Evolutionary conservation across 2,329 filamentous ascomycete genomes (phyloP), one percentile per base, ranked within the genome.

Genomic region (Clarireedia homoeocarpa): DNA sequence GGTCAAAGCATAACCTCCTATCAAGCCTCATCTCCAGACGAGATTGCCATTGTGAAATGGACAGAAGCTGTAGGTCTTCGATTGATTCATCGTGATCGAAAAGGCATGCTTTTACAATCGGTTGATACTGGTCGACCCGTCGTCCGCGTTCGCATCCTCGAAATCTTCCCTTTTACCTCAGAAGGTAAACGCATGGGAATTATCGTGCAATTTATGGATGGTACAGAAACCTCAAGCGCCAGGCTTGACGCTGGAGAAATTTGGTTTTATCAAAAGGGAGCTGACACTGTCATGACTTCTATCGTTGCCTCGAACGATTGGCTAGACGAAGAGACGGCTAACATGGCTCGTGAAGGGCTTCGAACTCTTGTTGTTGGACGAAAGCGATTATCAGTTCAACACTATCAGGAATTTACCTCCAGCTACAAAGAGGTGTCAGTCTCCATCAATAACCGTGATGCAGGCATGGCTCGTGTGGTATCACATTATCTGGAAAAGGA

Each of bases 151-250:
- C 84, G 86, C 55, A 95, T 99, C 49, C 78, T 97, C 4, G 92
- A 97, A 46, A 84, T 97, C 2, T 99, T 99, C 65, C 95, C 95
- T 0, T 99, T 99, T 70, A 99, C 94, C 0, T 96, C 91, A 0
- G 94, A 97, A 62, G 92, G 92, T 63, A 99, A 99, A 73, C 84
- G 94, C 52, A 99, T 99, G 94, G 94, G 95, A 9, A 92, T 99
- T 58, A 86, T 99, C 59, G 89, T 96, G 20, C 87, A 91, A 63
- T 96, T 97, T 66, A 78, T 85, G 27, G 81, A 86, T 14, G 75
- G 76, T 34, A 75, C 77, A 1, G 73, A 79, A 2, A 65, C 78
- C 2, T 75, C 78, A 1, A 63, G 69, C 6, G 72, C 75, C 0
- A 72, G 74, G 40, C 72, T 82, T 10, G 75, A 77, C 10, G 77